Base-by-base conservation (phyloP, 2,329 filamentous ascomycete species). In the Chrysosphaeria jannelii region DNA sequence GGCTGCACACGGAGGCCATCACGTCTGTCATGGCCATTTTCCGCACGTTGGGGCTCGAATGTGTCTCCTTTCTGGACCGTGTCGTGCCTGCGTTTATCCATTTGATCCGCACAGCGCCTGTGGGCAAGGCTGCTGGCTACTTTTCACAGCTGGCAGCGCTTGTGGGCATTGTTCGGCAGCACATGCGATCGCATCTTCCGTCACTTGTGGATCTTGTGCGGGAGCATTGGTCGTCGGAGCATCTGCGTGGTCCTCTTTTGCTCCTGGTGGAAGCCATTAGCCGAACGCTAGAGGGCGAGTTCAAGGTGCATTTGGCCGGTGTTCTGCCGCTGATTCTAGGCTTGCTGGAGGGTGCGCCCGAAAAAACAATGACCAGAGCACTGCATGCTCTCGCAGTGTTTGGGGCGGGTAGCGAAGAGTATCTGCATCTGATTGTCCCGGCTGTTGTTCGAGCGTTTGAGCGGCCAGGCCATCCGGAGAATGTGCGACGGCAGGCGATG, bases 21-120 rank as follows among this genome's bases (percentile, higher is more conserved):
- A 85, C 93, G 41, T 85, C 85, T 5, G 88, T 97, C 35, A 93
- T 97, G 66, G 90, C 76, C 34, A 97, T 97, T 28, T 97, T 97
- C 46, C 74, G 85, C 34, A 97, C 88, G 0, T 57, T 97, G 29
- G 85, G 85, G 3, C 49, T 97, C 34, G 90, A 93, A 40, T 97
- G 85, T 40, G 81, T 97, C 6, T 72, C 76, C 0, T 97, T 93
- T 43, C 59, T 97, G 2, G 71, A 74, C 29, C 70, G 85, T 29
- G 91, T 97, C 29, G 74, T 97, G 15, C 85, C 88, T 0, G 85
- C 78, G 0, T 97, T 97, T 38, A 56, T 97, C 20, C 55, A 63
- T 10, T 81, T 97, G 26, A 90, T 97, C 29, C 61, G 70, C 33
- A 70, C 69, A 23, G 78, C 79, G 5, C 63, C 74, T 10, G 52